phyloP scores from a whole-genome alignment of 1,284 basidiomycete genomes.

The Golubevia pallescens region DNA sequence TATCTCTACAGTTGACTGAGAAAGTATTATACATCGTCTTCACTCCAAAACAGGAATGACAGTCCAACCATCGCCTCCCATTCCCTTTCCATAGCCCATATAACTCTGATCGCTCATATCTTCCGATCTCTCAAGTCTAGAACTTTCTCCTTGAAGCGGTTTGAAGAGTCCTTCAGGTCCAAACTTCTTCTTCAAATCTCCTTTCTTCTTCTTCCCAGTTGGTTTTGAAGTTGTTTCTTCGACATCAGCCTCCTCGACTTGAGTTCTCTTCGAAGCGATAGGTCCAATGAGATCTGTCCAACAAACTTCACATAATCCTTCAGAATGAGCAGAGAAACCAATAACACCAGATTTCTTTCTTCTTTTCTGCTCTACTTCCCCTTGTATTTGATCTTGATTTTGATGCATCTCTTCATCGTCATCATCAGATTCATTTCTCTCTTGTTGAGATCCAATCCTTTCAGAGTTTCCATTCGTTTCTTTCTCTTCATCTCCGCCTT shows the following conservation, averaged over 20 bases:
- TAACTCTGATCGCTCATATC: not conserved
- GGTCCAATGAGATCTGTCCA: not conserved
- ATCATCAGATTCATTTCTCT: not conserved
- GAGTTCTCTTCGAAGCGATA: not conserved
- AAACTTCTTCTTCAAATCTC: not conserved
- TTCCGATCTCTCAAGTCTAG: not conserved
- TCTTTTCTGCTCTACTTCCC: not conserved
- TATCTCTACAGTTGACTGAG: no score
- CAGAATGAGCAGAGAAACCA: not conserved
- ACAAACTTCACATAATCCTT: not conserved
- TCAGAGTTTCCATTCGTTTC: no score
- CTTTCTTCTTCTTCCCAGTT: not conserved
- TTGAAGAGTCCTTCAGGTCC: not conserved
- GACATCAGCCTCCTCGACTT: no score
- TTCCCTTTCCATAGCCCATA: not conserved
- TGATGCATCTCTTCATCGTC: not conserved
- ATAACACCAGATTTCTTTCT: not conserved
- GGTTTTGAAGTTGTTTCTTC: not conserved
- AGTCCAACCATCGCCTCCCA: not conserved
- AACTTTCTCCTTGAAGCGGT: not conserved
- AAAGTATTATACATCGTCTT: not conserved
- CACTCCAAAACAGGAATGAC: not conserved
- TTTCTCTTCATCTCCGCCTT: not conserved
- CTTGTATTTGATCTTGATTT: no score
- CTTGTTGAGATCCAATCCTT: no score